These are phyloP conservation scores for Cicer yamashitae DNA, from an alignment of 306 rosid species.

Conservation along the genomic window DNA sequence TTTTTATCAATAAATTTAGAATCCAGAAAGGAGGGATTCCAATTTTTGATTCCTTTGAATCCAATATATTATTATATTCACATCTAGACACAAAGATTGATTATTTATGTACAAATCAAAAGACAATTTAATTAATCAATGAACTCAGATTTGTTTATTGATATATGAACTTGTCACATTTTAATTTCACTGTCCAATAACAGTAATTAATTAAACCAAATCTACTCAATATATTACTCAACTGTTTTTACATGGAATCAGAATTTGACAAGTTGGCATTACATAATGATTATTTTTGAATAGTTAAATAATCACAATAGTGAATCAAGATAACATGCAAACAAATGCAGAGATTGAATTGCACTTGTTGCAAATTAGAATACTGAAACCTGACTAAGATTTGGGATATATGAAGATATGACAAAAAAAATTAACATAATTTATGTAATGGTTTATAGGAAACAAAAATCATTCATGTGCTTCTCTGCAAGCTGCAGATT, in stretches of 20 bases:
- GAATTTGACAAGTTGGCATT: constrained; percentile 23
- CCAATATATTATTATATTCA: too few relatives aligned
- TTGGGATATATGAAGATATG: background rate
- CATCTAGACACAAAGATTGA: too few relatives aligned
- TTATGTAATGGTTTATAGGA: background rate
- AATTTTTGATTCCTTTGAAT: constrained; percentile 46
- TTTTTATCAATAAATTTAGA: background rate
- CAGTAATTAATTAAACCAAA: constrained; percentile 11
- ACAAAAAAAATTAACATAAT: background rate
- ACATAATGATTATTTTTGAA: background rate
- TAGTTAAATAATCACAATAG: background rate
- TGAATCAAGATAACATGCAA: background rate
- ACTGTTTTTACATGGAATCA: background rate
- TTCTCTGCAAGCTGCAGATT: background rate
- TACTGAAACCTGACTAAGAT: constrained; percentile 44
- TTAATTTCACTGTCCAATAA: constrained; percentile 26
- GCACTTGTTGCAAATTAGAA: constrained; percentile 1
- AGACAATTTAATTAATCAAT: background rate
- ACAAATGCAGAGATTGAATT: background rate
- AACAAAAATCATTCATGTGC: background rate
- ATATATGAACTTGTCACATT: constrained; percentile 26
- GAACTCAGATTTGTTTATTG: constrained; percentile 23
- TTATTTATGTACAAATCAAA: too few relatives aligned
- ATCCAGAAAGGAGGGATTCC: background rate
- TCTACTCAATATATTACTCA: constrained; percentile 7